Evolutionary conservation across 2,329 filamentous ascomycete species (phyloP).

Genomic region (Ramularia endophylla): DNA sequence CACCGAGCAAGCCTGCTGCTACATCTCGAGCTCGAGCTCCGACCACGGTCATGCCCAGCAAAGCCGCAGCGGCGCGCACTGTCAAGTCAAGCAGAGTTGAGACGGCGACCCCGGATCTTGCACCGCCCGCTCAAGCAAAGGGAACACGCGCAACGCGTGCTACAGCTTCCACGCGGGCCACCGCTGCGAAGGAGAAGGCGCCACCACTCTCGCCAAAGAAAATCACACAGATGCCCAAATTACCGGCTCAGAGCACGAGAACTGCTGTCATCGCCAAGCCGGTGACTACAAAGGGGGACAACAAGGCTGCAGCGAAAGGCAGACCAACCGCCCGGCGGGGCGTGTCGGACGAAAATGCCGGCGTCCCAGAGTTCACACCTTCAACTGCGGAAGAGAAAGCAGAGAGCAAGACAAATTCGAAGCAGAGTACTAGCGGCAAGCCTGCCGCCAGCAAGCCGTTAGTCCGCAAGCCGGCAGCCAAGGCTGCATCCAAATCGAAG

Average conservation of each 20-base stretch:
- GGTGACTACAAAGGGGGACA: slow-evolving; percentile 7
- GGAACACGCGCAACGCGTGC: slow-evolving; percentile 6
- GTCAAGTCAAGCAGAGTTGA: slow-evolving; percentile 3
- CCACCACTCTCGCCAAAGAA: slow-evolving; percentile 32
- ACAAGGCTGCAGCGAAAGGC: slow-evolving; percentile 6
- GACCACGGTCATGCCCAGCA: slow-evolving; percentile 2
- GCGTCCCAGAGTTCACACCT: slow-evolving; percentile 10
- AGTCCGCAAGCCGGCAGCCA: neutral
- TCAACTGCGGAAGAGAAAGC: slow-evolving; percentile 4
- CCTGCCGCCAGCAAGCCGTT: neutral
- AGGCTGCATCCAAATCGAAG: neutral
- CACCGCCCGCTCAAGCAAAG: slow-evolving; percentile 5
- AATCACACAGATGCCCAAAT: slow-evolving; percentile 29
- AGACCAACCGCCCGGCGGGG: slow-evolving; percentile 15
- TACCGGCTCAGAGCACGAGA: slow-evolving; percentile 10
- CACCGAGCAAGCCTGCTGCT: slow-evolving; percentile 2
- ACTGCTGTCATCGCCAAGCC: slow-evolving; percentile 3
- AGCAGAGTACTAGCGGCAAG: slow-evolving; percentile 5
- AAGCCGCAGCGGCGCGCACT: slow-evolving; percentile 2
- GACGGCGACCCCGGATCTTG: neutral
- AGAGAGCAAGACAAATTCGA: neutral
- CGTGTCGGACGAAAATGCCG: slow-evolving; percentile 29
- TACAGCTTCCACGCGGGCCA: slow-evolving; percentile 18
- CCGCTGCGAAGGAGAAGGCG: slow-evolving; percentile 20
- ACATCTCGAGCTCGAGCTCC: slow-evolving; percentile 2